Percentiles rank a stretch among this genome's conserved stretches.
phyloP scores from a whole-genome alignment of 2,329 filamentous ascomycete genomes.

The Aspergillus nomiae region DNA sequence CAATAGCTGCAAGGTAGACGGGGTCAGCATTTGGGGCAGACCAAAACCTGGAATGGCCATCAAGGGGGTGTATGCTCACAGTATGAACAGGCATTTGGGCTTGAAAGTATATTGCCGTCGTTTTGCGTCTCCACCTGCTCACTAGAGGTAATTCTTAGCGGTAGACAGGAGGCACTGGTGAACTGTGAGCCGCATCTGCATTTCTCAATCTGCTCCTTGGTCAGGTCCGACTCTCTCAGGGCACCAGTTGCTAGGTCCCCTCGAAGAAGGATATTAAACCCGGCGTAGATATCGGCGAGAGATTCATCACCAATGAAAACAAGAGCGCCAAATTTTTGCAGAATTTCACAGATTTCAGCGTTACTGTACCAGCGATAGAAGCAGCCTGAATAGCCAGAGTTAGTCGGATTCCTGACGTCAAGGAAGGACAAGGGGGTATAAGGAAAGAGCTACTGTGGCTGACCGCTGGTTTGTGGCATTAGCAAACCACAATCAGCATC shows the following conservation, averaged over 20 bases:
- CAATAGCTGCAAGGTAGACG: constrained; percentile 29
- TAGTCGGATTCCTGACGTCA: constrained; percentile 8
- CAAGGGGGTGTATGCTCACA: constrained; percentile 19
- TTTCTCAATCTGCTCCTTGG: constrained; percentile 26
- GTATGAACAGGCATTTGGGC: constrained; percentile 22
- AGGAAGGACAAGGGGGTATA: neutral
- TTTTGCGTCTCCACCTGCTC: constrained; percentile 23
- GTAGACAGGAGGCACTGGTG: constrained; percentile 33
- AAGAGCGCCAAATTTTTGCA: constrained; percentile 45
- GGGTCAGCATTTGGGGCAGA: constrained; percentile 5
- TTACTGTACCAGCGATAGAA: constrained; percentile 48
- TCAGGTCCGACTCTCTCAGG: constrained; percentile 43
- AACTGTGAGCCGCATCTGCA: constrained; percentile 49
- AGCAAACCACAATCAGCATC: neutral
- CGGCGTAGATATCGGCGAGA: constrained; percentile 45
- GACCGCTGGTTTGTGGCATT: neutral
- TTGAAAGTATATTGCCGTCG: constrained; percentile 9
- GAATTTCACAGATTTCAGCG: constrained; percentile 47
- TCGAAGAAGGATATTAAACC: constrained; percentile 48
- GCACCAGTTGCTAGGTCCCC: constrained; percentile 44
- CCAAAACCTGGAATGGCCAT: neutral
- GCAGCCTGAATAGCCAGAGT: constrained; percentile 32
- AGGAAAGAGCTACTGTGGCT: neutral
- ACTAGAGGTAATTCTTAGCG: constrained; percentile 28
- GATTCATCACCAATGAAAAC: constrained; percentile 47